Evolutionary conservation across 2,329 filamentous ascomycete genomes (phyloP).

Genomic region (Knoxdaviesia proteae): DNA sequence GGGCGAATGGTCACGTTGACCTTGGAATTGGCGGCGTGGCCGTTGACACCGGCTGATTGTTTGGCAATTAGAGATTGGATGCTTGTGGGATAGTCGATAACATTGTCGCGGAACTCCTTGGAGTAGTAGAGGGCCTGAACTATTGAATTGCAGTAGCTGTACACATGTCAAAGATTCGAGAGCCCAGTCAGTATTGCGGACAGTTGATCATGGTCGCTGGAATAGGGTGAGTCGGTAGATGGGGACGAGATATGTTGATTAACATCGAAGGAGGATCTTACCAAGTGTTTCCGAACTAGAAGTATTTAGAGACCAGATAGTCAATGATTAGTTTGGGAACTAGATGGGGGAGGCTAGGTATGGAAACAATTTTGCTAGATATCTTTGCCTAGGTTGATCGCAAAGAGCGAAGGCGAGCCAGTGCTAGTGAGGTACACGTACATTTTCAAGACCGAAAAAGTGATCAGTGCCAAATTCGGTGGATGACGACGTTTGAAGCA

Average conservation of each 20-base stretch:
- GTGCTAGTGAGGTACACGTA: constrained; percentile 25
- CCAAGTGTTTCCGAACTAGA: constrained; percentile 93
- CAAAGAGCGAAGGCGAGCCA: constrained; percentile 1
- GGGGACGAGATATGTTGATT: neutral
- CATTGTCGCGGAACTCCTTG: constrained; percentile 76
- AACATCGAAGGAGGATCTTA: constrained; percentile 22
- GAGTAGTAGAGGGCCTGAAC: constrained; percentile 95
- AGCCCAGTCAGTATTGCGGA: too few species aligned
- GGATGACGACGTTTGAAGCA: constrained; percentile 68
- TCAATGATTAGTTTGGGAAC: constrained; percentile 2
- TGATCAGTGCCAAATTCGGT: constrained; percentile 84
- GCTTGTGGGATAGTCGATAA: constrained; percentile 60
- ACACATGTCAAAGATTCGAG: neutral
- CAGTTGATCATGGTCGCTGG: neutral
- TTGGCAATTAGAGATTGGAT: too few species aligned
- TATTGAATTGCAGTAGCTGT: constrained; percentile 94
- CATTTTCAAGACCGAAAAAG: constrained; percentile 96
- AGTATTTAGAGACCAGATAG: neutral
- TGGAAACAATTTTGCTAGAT: too few species aligned
- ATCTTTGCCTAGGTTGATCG: too few species aligned
- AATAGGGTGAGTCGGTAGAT: neutral
- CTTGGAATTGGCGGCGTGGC: constrained; percentile 45
- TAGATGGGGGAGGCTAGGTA: neutral
- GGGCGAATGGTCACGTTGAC: constrained; percentile 37
- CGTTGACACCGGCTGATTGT: constrained; percentile 21